A percentile compares a stretch with the other conserved stretches of the same genome.
Evolutionary conservation across 257 asterid genomes (phyloP).

Genomic region (Agastache rugosa): DNA sequence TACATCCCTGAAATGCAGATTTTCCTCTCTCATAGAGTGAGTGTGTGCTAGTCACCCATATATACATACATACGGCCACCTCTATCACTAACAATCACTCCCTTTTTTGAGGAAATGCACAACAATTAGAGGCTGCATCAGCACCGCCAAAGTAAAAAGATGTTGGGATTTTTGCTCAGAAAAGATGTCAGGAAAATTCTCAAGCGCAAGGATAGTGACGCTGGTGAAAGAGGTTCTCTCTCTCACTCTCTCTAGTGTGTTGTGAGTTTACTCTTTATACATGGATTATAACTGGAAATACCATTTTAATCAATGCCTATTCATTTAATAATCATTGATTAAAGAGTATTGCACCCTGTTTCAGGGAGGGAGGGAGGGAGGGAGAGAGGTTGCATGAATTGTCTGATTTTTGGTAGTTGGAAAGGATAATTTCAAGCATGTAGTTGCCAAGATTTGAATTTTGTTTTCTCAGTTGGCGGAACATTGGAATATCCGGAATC

Average conservation of each 20-base stretch:
- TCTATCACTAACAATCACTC: constrained; percentile 20
- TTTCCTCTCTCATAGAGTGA: constrained; percentile 28
- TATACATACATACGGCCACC: background rate
- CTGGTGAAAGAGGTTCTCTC: constrained; percentile 79
- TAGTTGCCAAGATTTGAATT: constrained; percentile 32
- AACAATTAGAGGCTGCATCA: constrained; percentile 29
- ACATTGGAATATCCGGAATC: background rate
- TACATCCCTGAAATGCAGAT: constrained; percentile 27
- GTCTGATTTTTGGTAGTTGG: constrained; percentile 11
- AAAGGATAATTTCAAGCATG: constrained; percentile 7
- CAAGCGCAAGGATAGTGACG: constrained; percentile 98
- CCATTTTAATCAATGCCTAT: background rate
- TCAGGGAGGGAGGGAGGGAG: background rate
- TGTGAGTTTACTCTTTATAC: constrained; percentile 1
- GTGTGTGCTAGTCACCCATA: background rate
- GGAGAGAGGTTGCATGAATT: constrained; percentile 22
- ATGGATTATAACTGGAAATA: constrained; percentile 17
- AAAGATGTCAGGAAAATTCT: constrained; percentile 85
- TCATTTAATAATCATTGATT: constrained; percentile 19
- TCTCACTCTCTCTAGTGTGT: background rate
- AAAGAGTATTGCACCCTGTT: background rate
- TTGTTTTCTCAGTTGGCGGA: constrained; percentile 4
- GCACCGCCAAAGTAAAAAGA: constrained; percentile 31
- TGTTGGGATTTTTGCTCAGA: constrained; percentile 68
- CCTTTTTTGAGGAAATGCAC: constrained; percentile 40